Base-by-base conservation (phyloP, 208 protist species). In the Phytomonas serpens region DNA sequence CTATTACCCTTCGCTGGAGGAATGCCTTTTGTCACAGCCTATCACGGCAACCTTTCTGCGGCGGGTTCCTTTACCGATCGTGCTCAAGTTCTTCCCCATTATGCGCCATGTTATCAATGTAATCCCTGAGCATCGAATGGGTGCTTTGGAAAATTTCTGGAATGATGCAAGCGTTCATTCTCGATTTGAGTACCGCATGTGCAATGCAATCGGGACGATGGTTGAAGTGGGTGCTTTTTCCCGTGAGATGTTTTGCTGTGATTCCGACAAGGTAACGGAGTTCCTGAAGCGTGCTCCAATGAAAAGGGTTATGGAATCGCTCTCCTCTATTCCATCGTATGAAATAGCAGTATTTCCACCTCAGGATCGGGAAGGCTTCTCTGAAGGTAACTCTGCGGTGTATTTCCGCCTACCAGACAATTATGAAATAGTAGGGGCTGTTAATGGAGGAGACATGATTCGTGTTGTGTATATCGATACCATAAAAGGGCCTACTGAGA, bases 1-100 rank as follows among this genome's bases (percentile, higher is more conserved):
- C 27, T 69, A 81, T 36, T 79, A 85, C 66, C 78, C 83, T 0
- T 83, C 86, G 3, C 61, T 83, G 30, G 77, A 80, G 57, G 76
- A 80, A 47, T 73, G 73, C 32, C 75, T 82, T 6, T 51, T 62
- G 19, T 81, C 84, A 34, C 91, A 90, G 64, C 81, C 87, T 5
- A 76, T 94, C 51, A 94, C 87, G 7, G 80, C 82, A 16, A 83
- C 86, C 14, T 74, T 91, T 52, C 65, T 94, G 67, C 87, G 89
- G 40, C 78, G 80, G 23, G 82, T 87, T 64, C 92, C 92, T 16
- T 83, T 92, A 11, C 67, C 71, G 42, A 81, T 89, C 57, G 92
- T 83, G 13, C 34, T 84, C 31, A 79, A 87, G 19, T 77, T 77
- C 16, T 94, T 88, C 69, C 78, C 80, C 0, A 71, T 91, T 9